phyloP scores from a whole-genome alignment of 805 yeast species.

The Lipomyces yamanashiensis region DNA sequence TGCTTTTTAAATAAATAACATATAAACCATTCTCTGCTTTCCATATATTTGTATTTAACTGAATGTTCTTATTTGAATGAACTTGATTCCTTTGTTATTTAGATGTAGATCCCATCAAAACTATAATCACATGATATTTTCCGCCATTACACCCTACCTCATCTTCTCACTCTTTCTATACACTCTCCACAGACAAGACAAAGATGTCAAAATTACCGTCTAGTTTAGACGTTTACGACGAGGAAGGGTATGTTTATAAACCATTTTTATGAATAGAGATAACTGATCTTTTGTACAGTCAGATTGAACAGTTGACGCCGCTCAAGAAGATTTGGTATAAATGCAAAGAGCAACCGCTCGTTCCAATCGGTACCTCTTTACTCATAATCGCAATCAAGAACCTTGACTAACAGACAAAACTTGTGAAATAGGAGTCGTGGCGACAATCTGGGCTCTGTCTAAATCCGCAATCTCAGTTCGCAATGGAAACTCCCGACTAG shows the following conservation, averaged over 20 bases:
- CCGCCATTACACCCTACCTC: too few relatives aligned
- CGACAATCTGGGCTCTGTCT: conserved; percentile 51
- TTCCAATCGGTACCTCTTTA: conserved; percentile 69
- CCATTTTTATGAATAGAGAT: neutral
- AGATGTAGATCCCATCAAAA: too few relatives aligned
- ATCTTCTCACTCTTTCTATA: too few relatives aligned
- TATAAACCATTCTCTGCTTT: neutral
- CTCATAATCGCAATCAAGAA: neutral
- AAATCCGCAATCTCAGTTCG: conserved; percentile 75
- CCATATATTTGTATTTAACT: too few relatives aligned
- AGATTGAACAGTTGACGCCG: conserved; percentile 26
- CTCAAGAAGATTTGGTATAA: conserved; percentile 60
- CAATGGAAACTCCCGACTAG: conserved; percentile 66
- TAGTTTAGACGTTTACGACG: too few relatives aligned
- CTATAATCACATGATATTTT: too few relatives aligned
- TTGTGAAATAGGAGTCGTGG: conserved; percentile 18
- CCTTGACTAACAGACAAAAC: neutral
- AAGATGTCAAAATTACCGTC: too few relatives aligned
- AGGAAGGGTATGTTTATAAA: too few relatives aligned
- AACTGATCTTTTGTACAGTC: conserved; percentile 7
- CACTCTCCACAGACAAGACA: too few relatives aligned
- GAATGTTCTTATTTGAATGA: too few relatives aligned
- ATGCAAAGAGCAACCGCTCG: conserved; percentile 79
- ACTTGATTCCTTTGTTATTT: too few relatives aligned
- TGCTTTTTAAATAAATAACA: neutral